Evolutionary conservation across 768 basidiomycete genomes (phyloP), one percentile per base, ranked within the genome.

Genomic region (Chlorophyllum brunneum): DNA sequence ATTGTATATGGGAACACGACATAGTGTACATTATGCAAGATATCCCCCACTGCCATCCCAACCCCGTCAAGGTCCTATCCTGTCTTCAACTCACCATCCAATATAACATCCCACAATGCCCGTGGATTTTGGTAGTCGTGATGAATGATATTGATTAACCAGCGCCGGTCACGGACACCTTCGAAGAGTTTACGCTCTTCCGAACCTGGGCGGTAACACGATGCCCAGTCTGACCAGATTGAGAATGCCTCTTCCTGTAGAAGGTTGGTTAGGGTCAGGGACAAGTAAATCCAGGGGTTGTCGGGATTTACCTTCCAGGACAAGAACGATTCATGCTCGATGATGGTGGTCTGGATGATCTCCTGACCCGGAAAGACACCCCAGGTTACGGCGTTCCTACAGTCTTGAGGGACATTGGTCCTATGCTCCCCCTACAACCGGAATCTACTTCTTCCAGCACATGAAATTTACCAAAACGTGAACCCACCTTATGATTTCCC

Each of bases 311-410:
- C 95, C 86, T 95, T 98, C 97, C 97, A 99, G 0, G 92, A 86
- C 30, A 91, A 69, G 76, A 99, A 99, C 11, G 92, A 95, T 63
- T 93, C 88, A 44, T 81, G 82, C 63, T 98, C 97, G 30, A 99
- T 98, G 58, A 98, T 93, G 0, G 97, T 99, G 4, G 95, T 91
- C 62, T 98, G 95, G 1, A 86, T 81, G 40, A 99, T 87, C 68
- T 99, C 97, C 64, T 97, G 90, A 0, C 92, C 97, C 0, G 94
- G 92, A 67, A 99, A 99, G 5, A 98, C 86, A 51, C 95, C 97
- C 97, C 97, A 99, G 1, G 97, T 99, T 5, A 99, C 97, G 0
- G 94, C 95, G 66, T 98, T 98, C 51, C 90, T 81, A 11, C 82
- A 87, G 29, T 80, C 83, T 40, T 86, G 82, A 1, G 80, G 74